Base-by-base conservation (phyloP, 169 alveolate species). In the Plasmodium blacklocki region DNA sequence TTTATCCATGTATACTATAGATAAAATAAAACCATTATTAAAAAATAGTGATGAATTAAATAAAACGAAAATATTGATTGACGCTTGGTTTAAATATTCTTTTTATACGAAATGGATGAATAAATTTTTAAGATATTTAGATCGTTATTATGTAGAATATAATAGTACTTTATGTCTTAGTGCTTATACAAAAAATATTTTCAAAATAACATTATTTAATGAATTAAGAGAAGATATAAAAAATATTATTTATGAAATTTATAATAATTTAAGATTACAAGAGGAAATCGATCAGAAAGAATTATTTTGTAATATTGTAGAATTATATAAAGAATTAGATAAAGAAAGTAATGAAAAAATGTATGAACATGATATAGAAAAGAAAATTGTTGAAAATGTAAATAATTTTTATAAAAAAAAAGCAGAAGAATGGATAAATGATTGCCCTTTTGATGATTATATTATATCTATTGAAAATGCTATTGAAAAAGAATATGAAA, bases 31-130 rank as follows among this genome's bases (percentile, higher is more conserved):
- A 21, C 89, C 89, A 11, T 39, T 64, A 9, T 78, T 78, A 78
- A 78, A 45, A 59, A 32, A 78, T 14, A 50, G 18, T 50, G 52
- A 32, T 14, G 59, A 78, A 18, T 23, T 66, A 52, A 78, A 23
- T 39, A 78, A 78, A 70, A 52, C 80, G n/a, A 78, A 78, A 59
- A 21, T 59, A 21, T 64, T 78, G 29, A 78, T 78, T 47, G 70
- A 59, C 43, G 93, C 92, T n/a, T 92, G 95, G 95, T 73, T 67
- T 39, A 92, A 88, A 64, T 76, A 92, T 67, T 92, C 83, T 18
- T 73, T 92, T 54, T 92, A 92, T 64, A 70, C 92, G 4, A 92
- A 60, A 67, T 92, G 95, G 95, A 92, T 92, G 95, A 92, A 87
- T 47, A 88, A 92, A 45, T 92, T 92, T 73, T 92, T 92, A 74